A percentile compares a stretch with the other conserved stretches of the same genome.
Evolutionary conservation across 345 rosid genomes (phyloP).

Genomic region (Eucalyptus erythrocorys): DNA sequence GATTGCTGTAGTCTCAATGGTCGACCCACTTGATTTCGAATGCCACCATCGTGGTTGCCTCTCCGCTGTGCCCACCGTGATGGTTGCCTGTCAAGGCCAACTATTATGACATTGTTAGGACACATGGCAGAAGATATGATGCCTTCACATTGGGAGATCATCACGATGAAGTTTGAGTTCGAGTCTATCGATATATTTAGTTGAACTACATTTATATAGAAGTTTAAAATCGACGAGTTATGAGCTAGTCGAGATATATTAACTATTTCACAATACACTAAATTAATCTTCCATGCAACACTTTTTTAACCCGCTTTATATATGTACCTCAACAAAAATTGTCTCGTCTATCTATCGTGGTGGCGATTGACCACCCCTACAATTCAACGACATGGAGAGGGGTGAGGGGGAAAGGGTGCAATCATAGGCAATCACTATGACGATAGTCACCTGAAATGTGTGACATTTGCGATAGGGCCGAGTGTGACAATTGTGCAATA

Average conservation of each 20-base stretch:
- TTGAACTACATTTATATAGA: background rate
- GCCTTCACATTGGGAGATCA: background rate
- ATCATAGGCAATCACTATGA: background rate
- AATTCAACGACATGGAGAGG: background rate
- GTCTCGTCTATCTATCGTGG: background rate
- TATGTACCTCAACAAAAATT: background rate
- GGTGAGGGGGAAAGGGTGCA: background rate
- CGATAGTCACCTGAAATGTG: background rate
- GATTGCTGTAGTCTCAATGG: background rate
- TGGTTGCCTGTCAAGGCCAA: background rate
- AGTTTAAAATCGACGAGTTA: background rate
- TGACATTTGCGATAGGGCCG: background rate
- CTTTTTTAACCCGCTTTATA: background rate
- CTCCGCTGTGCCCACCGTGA: background rate
- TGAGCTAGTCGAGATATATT: accelerated
- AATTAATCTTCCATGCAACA: accelerated
- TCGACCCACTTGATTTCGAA: background rate
- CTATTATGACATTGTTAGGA: background rate
- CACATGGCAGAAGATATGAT: background rate
- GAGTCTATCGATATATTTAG: background rate
- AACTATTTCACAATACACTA: background rate
- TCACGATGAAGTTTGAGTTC: background rate
- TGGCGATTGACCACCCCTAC: background rate
- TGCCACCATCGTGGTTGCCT: background rate
- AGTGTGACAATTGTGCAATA: too few species aligned